Conservation (phyloP, 2,329 filamentous ascomycete species). For the Periconia digitata region DNA sequence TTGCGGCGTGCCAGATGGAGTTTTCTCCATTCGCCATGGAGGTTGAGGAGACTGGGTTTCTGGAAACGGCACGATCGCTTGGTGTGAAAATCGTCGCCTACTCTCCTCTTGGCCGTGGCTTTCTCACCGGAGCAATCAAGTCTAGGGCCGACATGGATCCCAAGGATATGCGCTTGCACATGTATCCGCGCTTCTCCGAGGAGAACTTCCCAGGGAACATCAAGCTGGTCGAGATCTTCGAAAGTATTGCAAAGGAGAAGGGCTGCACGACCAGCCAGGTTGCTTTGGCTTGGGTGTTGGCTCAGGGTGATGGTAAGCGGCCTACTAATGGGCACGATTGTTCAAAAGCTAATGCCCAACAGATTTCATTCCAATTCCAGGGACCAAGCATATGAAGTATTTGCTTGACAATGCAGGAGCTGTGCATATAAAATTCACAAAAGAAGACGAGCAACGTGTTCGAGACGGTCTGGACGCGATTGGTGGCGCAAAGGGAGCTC, state of each 20-base stretch:
- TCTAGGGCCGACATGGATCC: slow-evolving; percentile 46
- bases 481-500: too few species aligned
- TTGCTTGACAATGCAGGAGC: slow-evolving; percentile 21
- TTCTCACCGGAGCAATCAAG: slow-evolving; percentile 9
- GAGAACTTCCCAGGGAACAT: slow-evolving; percentile 31
- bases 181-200: slow-evolving; percentile 42
- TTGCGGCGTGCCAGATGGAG: slow-evolving; percentile 51
- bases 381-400: slow-evolving; percentile 28
- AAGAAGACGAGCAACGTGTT: slow-evolving; percentile 17
- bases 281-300: slow-evolving; percentile 38
- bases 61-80: slow-evolving; percentile 40
- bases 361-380: too few species aligned
- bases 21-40: slow-evolving; percentile 49
- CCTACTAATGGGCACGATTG: too few species aligned
- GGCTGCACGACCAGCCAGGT: slow-evolving; percentile 59
- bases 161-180: slow-evolving; percentile 28
- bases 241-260: slow-evolving; percentile 43
- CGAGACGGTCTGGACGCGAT: too few species aligned
- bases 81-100: slow-evolving; percentile 34
- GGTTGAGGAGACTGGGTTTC: slow-evolving; percentile 41
- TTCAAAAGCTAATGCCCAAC: too few species aligned
- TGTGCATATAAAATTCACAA: slow-evolving; percentile 13
- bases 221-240: slow-evolving; percentile 20
- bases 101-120: slow-evolving; percentile 32
- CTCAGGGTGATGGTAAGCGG: slow-evolving; percentile 29